Evolutionary conservation across 768 basidiomycete genomes (phyloP).

Genomic region (Rhodotorula paludigena): DNA sequence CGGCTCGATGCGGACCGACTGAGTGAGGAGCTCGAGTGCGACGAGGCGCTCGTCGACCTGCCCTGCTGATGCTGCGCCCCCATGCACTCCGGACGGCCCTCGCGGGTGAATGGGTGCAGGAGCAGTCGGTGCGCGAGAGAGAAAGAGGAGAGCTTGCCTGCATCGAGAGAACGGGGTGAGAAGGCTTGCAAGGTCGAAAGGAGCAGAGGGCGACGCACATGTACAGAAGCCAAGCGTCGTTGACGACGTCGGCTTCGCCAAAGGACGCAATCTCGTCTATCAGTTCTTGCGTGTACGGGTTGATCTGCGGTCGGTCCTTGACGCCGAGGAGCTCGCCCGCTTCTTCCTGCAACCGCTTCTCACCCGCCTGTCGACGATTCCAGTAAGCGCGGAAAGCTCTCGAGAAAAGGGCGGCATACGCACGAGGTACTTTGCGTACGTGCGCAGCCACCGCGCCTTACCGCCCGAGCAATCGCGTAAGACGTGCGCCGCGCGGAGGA

Average conservation of each 20-base stretch:
- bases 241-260: slow-evolving; percentile 41
- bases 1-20: slow-evolving; percentile 69
- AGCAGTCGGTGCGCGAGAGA: slow-evolving; percentile 22
- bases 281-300: slow-evolving; percentile 57
- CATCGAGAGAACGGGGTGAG: slow-evolving; percentile 17
- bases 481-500: slow-evolving; percentile 63
- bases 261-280: slow-evolving; percentile 57
- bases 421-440: slow-evolving; percentile 83
- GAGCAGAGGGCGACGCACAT: slow-evolving; percentile 55
- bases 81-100: too few species aligned
- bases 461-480: slow-evolving; percentile 63
- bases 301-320: slow-evolving; percentile 65
- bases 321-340: slow-evolving; percentile 63
- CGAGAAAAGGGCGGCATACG: slow-evolving; percentile 45
- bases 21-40: slow-evolving; percentile 72
- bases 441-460: slow-evolving; percentile 67
- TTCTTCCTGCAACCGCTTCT: slow-evolving; percentile 73
- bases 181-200: slow-evolving; percentile 1
- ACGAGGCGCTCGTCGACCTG: slow-evolving; percentile 63
- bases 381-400: neutral
- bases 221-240: slow-evolving; percentile 78
- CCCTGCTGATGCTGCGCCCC: neutral
- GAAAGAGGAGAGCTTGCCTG: slow-evolving; percentile 76
- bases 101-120: slow-evolving; percentile 4
- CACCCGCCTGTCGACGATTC: slow-evolving; percentile 60